These are phyloP conservation scores for Fusarium abutilonis DNA, from an alignment of 2,329 filamentous ascomycete species.

Conservation along the genomic window DNA sequence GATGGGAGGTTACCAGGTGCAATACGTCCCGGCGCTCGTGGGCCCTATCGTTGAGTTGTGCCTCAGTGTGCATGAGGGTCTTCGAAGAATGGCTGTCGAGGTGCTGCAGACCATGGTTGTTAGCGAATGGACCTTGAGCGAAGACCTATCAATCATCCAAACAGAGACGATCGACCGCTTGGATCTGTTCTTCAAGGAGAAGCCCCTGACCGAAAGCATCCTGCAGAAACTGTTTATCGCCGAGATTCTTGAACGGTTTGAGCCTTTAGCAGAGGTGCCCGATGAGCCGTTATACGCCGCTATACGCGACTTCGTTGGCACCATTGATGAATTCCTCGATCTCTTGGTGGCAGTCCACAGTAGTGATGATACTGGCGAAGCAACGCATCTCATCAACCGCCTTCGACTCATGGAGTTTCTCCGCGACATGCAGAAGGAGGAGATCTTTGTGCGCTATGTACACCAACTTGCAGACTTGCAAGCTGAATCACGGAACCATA, in stretches of 20 bases:
- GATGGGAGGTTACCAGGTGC: conserved; percentile 96
- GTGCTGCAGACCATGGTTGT: conserved; percentile 98
- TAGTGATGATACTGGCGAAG: conserved; percentile 76
- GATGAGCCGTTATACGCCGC: conserved; percentile 80
- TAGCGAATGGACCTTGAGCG: conserved; percentile 95
- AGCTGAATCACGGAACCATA: conserved; percentile 77
- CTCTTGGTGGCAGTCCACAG: conserved; percentile 90
- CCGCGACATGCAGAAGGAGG: conserved; percentile 95
- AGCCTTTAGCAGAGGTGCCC: conserved; percentile 70
- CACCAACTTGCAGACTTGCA: conserved; percentile 88
- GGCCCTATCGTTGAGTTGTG: conserved; percentile 93
- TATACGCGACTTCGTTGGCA: conserved; percentile 80
- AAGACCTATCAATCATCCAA: conserved; percentile 90
- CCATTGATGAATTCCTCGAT: conserved; percentile 89
- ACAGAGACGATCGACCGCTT: conserved; percentile 96
- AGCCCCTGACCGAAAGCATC: conserved; percentile 86
- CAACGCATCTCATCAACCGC: conserved; percentile 86
- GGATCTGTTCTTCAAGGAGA: conserved; percentile 88
- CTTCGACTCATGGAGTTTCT: conserved; percentile 95
- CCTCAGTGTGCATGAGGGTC: conserved; percentile 91
- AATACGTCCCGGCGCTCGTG: conserved; percentile 93
- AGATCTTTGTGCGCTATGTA: conserved; percentile 95
- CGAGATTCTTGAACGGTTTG: conserved; percentile 84
- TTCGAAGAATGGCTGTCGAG: conserved; percentile 89
- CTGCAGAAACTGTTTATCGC: conserved; percentile 91